Conservation (phyloP, 306 rosid genomes). For the Sicyos edulis region DNA sequence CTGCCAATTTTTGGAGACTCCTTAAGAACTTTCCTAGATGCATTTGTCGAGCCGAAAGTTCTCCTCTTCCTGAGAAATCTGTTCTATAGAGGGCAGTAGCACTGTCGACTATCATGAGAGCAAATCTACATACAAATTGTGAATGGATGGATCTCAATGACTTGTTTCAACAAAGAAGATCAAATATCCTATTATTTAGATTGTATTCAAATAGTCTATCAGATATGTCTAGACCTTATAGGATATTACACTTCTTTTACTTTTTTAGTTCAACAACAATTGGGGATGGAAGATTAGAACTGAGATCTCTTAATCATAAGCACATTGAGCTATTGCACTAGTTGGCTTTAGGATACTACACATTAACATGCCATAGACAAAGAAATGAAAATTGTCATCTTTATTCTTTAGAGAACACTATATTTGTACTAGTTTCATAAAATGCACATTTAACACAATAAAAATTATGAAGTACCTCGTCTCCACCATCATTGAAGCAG, state of each 20-base stretch:
- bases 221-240: too few relatives aligned
- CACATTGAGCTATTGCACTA: too few relatives aligned
- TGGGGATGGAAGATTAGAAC: too few relatives aligned
- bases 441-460: background rate
- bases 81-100: conserved; percentile 98
- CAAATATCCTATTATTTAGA: too few relatives aligned
- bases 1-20: conserved; percentile 92
- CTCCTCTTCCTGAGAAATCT: conserved; percentile 93
- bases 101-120: conserved; percentile 88
- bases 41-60: conserved; percentile 98
- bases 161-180: too few relatives aligned
- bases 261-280: too few relatives aligned
- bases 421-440: background rate
- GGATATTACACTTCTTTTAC: too few relatives aligned
- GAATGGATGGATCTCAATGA: background rate
- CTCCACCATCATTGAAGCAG: conserved; percentile 99
- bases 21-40: conserved; percentile 90
- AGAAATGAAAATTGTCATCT: too few relatives aligned
- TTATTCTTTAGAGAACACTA: background rate
- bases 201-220: too few relatives aligned
- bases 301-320: too few relatives aligned
- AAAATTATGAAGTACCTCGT: conserved; percentile 46
- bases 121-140: conserved; percentile 45
- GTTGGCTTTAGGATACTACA: too few relatives aligned
- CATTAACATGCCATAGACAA: too few relatives aligned